These are phyloP conservation scores for Podospora sp. DNA, from an alignment of 495 filamentous ascomycete genomes.

Conservation along the genomic window DNA sequence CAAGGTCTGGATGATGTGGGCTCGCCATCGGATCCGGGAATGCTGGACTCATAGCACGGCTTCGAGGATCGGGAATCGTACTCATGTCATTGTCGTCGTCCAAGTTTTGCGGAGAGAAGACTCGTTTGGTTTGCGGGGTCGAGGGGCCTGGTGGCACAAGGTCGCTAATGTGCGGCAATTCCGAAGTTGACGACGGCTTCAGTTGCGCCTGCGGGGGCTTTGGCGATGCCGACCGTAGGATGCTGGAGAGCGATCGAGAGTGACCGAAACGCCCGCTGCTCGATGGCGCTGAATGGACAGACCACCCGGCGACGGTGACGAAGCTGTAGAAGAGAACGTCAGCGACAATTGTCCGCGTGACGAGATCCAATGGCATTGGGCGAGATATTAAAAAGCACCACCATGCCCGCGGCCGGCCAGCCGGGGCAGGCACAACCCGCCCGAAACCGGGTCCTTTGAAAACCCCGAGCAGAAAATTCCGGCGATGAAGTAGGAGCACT, in stretches of 20 bases:
- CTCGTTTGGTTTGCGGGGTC: constrained; percentile 37
- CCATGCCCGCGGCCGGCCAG: background rate
- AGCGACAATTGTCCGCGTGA: constrained; percentile 35
- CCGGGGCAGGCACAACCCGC: background rate
- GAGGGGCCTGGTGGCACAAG: constrained; percentile 21
- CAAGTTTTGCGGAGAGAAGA: constrained; percentile 34
- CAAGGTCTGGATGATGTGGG: constrained; percentile 71
- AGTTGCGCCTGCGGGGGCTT: constrained; percentile 25
- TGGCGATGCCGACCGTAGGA: constrained; percentile 38
- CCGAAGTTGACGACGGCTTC: constrained; percentile 27
- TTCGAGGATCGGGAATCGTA: constrained; percentile 53
- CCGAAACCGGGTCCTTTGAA: constrained; percentile 12
- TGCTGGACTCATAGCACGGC: constrained; percentile 43
- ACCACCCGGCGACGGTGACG: constrained; percentile 54
- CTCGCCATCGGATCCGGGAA: constrained; percentile 27
- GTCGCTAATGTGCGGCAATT: constrained; percentile 26
- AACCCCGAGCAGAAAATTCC: background rate
- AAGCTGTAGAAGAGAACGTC: constrained; percentile 45
- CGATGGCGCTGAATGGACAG: constrained; percentile 44
- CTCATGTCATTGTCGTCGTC: constrained; percentile 51
- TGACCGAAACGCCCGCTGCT: constrained; percentile 47
- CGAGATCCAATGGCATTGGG: background rate
- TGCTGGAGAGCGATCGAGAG: constrained; percentile 52
- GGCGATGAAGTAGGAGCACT: constrained; percentile 17
- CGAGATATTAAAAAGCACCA: constrained; percentile 12